Base-by-base conservation (phyloP, 805 yeast genomes). In the Candida argentea region DNA sequence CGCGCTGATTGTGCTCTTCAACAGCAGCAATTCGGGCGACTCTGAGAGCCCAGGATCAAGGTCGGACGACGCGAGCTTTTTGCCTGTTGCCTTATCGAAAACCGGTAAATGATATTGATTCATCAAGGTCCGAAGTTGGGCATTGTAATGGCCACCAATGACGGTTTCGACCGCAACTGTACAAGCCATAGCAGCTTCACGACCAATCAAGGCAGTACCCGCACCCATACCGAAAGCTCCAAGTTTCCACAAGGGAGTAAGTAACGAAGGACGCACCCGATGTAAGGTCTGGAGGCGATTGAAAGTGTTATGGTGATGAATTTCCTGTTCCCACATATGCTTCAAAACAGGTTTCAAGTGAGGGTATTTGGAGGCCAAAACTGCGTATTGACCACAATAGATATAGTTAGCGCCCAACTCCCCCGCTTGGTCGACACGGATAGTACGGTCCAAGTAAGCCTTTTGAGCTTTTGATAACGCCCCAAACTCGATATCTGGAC, bases 161-260 rank as follows among this genome's bases (percentile, higher is more conserved):
- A 91, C 97, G 0, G 98, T 91, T 54, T 91, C 98, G 2, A 91
- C 97, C 0, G 97, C 97, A 35, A 87, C 97, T 0, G 98, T 91
- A 51, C 98, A 91, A 1, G 98, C 97, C 98, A 91, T 91, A 2
- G 98, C 97, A 2, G 95, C 96, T 49, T 89, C 95, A 46, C 85
- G 84, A 11, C 95, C 79, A 37, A 86, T 55, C 30, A 81, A 42
- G 0, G 95, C 96, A 1, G 97, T 91, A 1, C 77, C 80, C 2
- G 74, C 73, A 3, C 98, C 98, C 61, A 91, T 65, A 1, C 76
- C 76, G 27, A 80, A 65, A 0, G 98, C 97, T 3, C 96, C 97
- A 0, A 71, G 53, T 49, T 82, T 86, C 98, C 98, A 91, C 1
- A 84, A 44, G 2, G 98, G 98, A 0, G 97, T 87, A 22, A 91